phyloP scores from a whole-genome alignment of 176 grass and related monocot genomes.

The Paspalum notatum region DNA sequence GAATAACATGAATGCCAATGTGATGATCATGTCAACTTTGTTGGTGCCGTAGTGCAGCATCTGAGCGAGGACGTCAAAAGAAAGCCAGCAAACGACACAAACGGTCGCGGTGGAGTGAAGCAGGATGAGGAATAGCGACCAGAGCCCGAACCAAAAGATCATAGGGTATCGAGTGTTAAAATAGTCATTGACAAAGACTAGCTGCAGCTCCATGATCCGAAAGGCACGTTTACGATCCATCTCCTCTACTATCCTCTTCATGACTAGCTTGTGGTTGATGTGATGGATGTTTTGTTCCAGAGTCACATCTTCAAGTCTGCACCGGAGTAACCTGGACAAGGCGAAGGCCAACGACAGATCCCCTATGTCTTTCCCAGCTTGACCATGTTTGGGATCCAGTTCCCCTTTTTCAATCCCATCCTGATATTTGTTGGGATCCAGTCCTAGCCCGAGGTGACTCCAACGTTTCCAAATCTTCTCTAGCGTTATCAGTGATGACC shows the following conservation, averaged over 20 bases:
- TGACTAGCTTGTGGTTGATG: constrained; percentile 24
- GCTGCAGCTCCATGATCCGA: constrained; percentile 29
- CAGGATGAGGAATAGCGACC: neutral
- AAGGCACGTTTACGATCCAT: neutral
- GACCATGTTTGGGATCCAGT: too few species aligned
- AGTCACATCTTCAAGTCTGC: neutral
- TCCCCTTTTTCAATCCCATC: too few species aligned
- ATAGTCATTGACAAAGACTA: constrained; percentile 19
- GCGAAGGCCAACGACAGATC: constrained; percentile 13
- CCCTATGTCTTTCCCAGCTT: neutral
- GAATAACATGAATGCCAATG: constrained; percentile 21
- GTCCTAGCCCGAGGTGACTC: too few species aligned
- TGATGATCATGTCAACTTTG: neutral
- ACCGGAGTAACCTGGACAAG: constrained; percentile 5
- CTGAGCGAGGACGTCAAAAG: neutral
- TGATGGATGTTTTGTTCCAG: rapidly evolving
- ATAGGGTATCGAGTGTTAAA: constrained; percentile 15
- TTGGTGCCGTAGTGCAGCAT: too few species aligned
- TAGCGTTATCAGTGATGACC: neutral
- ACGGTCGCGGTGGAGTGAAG: neutral
- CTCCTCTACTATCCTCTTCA: neutral
- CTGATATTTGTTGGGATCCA: too few species aligned
- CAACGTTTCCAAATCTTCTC: constrained; percentile 17
- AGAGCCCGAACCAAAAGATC: constrained; percentile 10
- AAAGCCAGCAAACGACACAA: neutral